Percentiles rank a stretch among this genome's conserved stretches.
Conservation (phyloP, 768 basidiomycete genomes). For the Suillus discolor region DNA sequence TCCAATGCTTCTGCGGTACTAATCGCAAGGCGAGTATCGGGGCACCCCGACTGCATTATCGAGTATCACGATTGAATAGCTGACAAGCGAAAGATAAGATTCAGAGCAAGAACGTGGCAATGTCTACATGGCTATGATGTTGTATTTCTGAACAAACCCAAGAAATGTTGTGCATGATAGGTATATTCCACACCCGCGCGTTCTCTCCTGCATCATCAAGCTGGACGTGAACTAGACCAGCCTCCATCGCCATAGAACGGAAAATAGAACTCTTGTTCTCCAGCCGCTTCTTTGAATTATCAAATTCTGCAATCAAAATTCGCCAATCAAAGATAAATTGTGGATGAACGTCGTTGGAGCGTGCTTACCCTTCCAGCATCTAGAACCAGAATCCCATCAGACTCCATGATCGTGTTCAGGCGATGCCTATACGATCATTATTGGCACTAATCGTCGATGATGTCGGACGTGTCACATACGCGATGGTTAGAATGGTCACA, state of each 20-base stretch:
- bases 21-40: neutral
- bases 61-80: neutral
- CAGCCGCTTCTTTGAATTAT: conserved; percentile 66
- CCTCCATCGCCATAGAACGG: conserved; percentile 65
- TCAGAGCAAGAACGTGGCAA: neutral
- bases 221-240: conserved; percentile 43
- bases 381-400: conserved; percentile 80
- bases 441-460: neutral
- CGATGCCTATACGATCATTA: conserved; percentile 53
- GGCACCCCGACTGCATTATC: neutral
- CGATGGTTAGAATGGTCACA: conserved; percentile 86
- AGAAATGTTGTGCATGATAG: neutral
- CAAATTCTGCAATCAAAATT: conserved; percentile 72
- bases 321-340: neutral
- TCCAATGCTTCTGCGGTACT: neutral
- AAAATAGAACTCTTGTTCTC: conserved; percentile 60
- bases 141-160: neutral
- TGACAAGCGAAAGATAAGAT: neutral
- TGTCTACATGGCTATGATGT: neutral
- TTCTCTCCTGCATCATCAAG: conserved; percentile 3
- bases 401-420: conserved; percentile 83
- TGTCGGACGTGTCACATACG: conserved; percentile 46
- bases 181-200: neutral
- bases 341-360: neutral
- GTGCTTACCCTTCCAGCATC: conserved; percentile 64